phyloP scores from a whole-genome alignment of 768 basidiomycete species.

The Russula sp. region DNA sequence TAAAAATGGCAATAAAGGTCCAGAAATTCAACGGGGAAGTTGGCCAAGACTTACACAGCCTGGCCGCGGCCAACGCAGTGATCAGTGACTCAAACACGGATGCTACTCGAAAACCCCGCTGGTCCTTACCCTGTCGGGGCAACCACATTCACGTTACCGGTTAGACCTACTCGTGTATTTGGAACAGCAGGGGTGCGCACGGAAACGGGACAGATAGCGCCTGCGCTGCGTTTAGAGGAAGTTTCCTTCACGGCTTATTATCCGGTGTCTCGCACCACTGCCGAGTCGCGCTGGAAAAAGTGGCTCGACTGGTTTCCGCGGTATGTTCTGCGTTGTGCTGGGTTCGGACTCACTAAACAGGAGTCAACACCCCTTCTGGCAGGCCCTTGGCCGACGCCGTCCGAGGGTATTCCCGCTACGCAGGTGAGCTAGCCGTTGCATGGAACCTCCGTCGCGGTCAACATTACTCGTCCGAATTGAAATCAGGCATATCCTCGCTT shows the following conservation, averaged over 20 bases:
- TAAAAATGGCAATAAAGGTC: too few relatives aligned
- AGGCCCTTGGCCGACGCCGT: slow-evolving; percentile 15
- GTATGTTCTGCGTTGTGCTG: neutral
- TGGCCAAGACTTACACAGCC: too few relatives aligned
- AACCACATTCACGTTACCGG: slow-evolving; percentile 13
- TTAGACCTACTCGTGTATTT: slow-evolving; percentile 3
- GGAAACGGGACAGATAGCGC: neutral
- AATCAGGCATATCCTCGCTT: slow-evolving; percentile 3
- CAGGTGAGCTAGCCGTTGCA: slow-evolving; percentile 2
- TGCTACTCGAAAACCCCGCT: slow-evolving; percentile 7
- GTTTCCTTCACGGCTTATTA: slow-evolving; percentile 21
- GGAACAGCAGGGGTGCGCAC: slow-evolving; percentile 5
- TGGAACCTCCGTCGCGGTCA: neutral
- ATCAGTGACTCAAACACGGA: neutral
- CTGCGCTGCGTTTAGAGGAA: slow-evolving; percentile 15
- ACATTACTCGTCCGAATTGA: neutral
- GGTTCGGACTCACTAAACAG: neutral
- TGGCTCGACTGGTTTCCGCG: slow-evolving; percentile 18
- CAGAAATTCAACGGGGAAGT: too few relatives aligned
- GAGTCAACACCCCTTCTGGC: neutral
- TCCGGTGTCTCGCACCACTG: neutral
- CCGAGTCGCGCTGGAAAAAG: neutral
- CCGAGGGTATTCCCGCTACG: slow-evolving; percentile 16
- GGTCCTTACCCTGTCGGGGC: slow-evolving; percentile 20
- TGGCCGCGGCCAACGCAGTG: too few relatives aligned